Percentiles rank a stretch among this genome's conserved stretches.
phyloP scores from a whole-genome alignment of 306 rosid genomes.

The Cicer arietinum region DNA sequence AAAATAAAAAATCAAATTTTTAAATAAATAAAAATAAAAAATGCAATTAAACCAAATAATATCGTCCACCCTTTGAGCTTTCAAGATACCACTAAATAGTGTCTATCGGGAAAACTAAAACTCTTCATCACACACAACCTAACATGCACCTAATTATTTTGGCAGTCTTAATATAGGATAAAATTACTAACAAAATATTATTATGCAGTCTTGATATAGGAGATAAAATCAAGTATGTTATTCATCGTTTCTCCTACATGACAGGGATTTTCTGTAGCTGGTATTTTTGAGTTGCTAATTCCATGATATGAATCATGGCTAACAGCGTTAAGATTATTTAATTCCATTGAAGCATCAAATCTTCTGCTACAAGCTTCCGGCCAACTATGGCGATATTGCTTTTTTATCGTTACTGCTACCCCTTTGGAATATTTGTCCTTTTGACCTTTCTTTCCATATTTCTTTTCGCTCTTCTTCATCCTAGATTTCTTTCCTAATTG shows the following conservation, averaged over 20 bases:
- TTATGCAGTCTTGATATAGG: conserved; percentile 45
- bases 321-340: conserved; percentile 50
- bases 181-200: conserved; percentile 1
- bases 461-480: conserved; percentile 65
- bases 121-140: neutral
- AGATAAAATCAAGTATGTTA: conserved; percentile 26
- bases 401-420: conserved; percentile 67
- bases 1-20: too few species aligned
- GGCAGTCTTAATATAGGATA: conserved; percentile 27
- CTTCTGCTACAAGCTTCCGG: conserved; percentile 34
- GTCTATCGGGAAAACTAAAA: neutral
- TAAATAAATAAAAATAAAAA: too few species aligned
- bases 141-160: conserved; percentile 45
- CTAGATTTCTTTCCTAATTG: conserved; percentile 66
- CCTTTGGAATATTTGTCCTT: conserved; percentile 58
- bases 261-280: conserved; percentile 56
- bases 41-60: too few species aligned
- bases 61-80: neutral
- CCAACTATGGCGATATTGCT: conserved; percentile 49
- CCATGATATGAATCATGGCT: conserved; percentile 63
- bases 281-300: conserved; percentile 58
- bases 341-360: conserved; percentile 45
- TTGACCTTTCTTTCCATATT: conserved; percentile 70
- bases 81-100: neutral
- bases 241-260: conserved; percentile 68